phyloP scores from a whole-genome alignment of 306 rosid species.

The Malus sieversii region DNA sequence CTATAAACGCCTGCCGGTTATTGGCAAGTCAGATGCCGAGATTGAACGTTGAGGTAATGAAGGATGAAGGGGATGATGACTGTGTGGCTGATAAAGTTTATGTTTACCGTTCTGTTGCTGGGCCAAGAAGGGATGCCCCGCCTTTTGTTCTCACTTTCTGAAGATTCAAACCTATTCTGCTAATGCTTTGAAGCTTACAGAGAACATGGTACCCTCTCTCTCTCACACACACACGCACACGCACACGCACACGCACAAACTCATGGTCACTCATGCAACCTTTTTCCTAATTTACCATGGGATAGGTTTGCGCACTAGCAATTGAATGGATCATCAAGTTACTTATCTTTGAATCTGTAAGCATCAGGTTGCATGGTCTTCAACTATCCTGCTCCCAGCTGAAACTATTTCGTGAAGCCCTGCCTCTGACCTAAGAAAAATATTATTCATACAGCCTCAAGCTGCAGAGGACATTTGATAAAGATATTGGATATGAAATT shows the following conservation, averaged over 20 bases:
- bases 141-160: slow-evolving; percentile 68
- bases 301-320: not conserved
- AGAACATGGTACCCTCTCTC: slow-evolving; percentile 8
- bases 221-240: no score
- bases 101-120: slow-evolving; percentile 74
- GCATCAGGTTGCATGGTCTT: not conserved
- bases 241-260: no score
- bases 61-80: slow-evolving; percentile 19
- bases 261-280: no score
- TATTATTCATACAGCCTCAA: not conserved
- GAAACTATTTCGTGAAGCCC: not conserved
- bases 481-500: not conserved
- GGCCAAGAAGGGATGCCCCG: slow-evolving; percentile 79
- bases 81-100: slow-evolving; percentile 50
- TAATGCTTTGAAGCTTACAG: not conserved
- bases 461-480: not conserved
- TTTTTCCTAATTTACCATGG: no score
- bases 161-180: not conserved
- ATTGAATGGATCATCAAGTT: not conserved
- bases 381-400: not conserved
- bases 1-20: not conserved
- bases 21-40: slow-evolving; percentile 42
- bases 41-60: slow-evolving; percentile 79
- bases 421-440: not conserved
- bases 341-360: no score